Percentiles rank a stretch among this genome's conserved stretches.
Evolutionary conservation across 1,284 basidiomycete species (phyloP).

Genomic region (Boletus smithii): DNA sequence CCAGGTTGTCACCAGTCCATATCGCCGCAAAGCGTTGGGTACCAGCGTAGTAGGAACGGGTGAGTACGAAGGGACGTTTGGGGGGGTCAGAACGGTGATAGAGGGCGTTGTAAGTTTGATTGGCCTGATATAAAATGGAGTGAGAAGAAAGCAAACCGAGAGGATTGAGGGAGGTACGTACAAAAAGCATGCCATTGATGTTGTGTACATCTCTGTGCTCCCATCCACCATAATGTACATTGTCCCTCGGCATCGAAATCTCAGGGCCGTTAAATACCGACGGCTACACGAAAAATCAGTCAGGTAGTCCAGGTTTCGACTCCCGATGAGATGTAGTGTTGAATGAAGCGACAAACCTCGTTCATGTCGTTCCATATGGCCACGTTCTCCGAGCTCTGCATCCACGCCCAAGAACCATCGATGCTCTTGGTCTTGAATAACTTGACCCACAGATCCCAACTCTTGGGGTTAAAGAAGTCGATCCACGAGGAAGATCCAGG

Average conservation of each 20-base stretch:
- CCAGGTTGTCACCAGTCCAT: constrained; percentile 99
- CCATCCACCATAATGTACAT: constrained; percentile 90
- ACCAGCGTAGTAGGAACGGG: constrained; percentile 92
- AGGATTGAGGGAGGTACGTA: constrained; percentile 35
- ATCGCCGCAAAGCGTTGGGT: constrained; percentile 95
- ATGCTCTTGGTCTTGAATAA: constrained; percentile 67
- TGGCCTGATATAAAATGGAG: constrained; percentile 40
- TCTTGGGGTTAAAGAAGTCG: constrained; percentile 91
- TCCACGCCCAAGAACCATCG: constrained; percentile 64
- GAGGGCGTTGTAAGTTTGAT: constrained; percentile 83
- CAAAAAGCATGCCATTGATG: constrained; percentile 86
- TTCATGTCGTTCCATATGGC: constrained; percentile 99
- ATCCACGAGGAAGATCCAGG: constrained; percentile 93
- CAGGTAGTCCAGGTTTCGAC: neutral
- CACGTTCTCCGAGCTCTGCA: constrained; percentile 73
- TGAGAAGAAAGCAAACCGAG: neutral
- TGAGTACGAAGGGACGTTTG: constrained; percentile 90
- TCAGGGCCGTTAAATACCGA: constrained; percentile 98
- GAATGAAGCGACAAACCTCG: constrained; percentile 56
- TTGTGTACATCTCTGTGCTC: constrained; percentile 97
- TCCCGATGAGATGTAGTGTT: neutral
- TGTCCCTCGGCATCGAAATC: constrained; percentile 95
- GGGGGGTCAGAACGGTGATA: constrained; percentile 71
- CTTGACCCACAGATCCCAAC: constrained; percentile 89
- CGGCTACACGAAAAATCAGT: constrained; percentile 50